Base-by-base conservation (phyloP, 73 alveolate genomes). In the Diophrys sp. region DNA sequence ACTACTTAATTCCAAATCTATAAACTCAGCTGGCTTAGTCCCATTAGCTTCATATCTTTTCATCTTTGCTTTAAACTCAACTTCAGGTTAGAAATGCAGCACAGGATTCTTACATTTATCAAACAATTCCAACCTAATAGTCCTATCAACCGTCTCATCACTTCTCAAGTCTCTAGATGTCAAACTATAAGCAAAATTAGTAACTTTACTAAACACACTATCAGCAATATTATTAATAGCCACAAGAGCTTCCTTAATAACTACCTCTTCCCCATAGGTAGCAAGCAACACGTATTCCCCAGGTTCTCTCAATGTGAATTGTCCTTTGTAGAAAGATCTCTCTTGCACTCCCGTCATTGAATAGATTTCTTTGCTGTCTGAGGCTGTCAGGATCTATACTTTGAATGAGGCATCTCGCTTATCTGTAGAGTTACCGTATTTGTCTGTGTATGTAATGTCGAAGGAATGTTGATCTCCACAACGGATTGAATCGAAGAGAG, bases 161-260 rank as follows among this genome's bases (percentile, higher is more conserved):
- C 56, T 23, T 56, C 56, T 57, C 1, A 75, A 68, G 8, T 75
- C 83, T 5, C 44, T 18, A 31, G 33, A 18, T 0, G 18, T 69
- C 28, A 75, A 75, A 0, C 70, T 27, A 26, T 75, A 70, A 28
- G 54, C 66, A 32, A 11, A 18, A 29, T 75, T 75, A 2, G 56
- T 1, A 27, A 75, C 75, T 56, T 54, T 75, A 8, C 75, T 29
- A 57, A 44, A 56, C 1, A 68, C 55, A 29, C 24, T n/a, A 68
- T 75, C 83, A 25, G 83, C 83, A 27, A 1, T 23, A 1, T 56
- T 25, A 29, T 75, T 67, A 56, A 75, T 75, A 2, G 56, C 83
- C 2, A 28, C 26, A 14, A 75, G 54, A 56, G 54, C 75, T 1
- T 57, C 70, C 1, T 0, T 1, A 56, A 5, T 27, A 2, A 75